Evolutionary conservation across 805 yeast genomes (phyloP), one percentile per base, ranked within the genome.

Genomic region (Hanseniaspora hatyaiensis): DNA sequence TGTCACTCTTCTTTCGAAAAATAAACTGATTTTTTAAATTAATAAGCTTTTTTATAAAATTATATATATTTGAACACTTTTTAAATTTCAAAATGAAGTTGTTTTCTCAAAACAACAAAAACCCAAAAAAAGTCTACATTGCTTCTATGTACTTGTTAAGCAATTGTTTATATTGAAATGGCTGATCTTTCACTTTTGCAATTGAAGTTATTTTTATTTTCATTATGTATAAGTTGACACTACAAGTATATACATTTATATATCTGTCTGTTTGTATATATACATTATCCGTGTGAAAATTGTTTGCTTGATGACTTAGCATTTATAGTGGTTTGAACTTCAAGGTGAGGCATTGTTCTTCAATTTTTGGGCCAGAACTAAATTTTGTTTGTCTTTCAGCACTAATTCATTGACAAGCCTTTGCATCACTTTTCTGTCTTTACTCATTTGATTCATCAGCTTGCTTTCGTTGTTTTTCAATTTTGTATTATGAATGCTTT

Each of bases 1-100:
- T 92, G 98, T 78, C 96, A 88, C 82, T 75, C 82, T 65, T 88
- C 96, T 71, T 82, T 80, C 76, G 82, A 24, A 15, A 42, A 48
- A 42, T 41, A 48, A n/a, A n/a, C n/a, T n/a, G n/a, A 36, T 30
- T 48, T 40, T 15, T 23, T 9, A 6, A 19, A 28, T 28, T 6
- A 29, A 39, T 18, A 9, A 5, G 9, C 29, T 16, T 16, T 39
- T 28, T 15, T 34, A 16, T 34, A 34, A 15, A 34, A 15, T 34
- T 34, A 15, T 39, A 28, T 40, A 30, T 40, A 39, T 39, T 15
- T 39, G 3, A 28, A 16, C n/a, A 19, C 19, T 26, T 34, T 3
- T 13, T 24, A 8, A 42, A 13, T 37, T n/a, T n/a, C n/a, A n/a
- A n/a, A n/a, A n/a, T n/a, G n/a, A n/a, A n/a, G n/a, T n/a, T n/a